Evolutionary conservation across 1,139 yeast genomes (phyloP).

Genomic region (Suhomyces ambrosiae): DNA sequence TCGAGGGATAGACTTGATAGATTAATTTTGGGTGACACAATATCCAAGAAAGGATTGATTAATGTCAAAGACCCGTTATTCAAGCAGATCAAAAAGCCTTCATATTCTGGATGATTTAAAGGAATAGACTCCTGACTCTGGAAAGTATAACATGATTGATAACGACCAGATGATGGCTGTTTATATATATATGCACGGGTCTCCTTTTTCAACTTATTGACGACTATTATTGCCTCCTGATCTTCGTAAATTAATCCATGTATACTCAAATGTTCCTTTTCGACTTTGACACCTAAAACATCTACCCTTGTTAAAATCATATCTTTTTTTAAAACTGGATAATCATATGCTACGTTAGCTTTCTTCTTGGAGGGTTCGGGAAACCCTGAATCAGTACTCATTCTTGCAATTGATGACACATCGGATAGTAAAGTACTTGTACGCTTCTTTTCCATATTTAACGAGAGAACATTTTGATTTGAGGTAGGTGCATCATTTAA

Average conservation of each 20-base stretch:
- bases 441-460: conserved; percentile 53
- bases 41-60: conserved; percentile 66
- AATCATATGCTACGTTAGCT: conserved; percentile 21
- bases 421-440: conserved; percentile 58
- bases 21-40: conserved; percentile 49
- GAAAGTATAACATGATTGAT: conserved; percentile 37
- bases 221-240: conserved; percentile 61
- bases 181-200: conserved; percentile 56
- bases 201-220: conserved; percentile 33
- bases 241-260: conserved; percentile 49
- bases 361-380: conserved; percentile 30
- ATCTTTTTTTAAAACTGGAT: conserved; percentile 55
- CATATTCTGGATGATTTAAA: conserved; percentile 32
- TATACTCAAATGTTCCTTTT: conserved; percentile 39
- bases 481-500: conserved; percentile 18
- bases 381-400: conserved; percentile 50
- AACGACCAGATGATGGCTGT: conserved; percentile 32
- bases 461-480: conserved; percentile 26
- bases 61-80: conserved; percentile 41
- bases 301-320: conserved; percentile 66
- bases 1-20: conserved; percentile 21
- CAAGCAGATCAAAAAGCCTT: conserved; percentile 46
- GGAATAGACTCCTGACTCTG: conserved; percentile 47
- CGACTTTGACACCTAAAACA: conserved; percentile 36
- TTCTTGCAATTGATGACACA: conserved; percentile 60